A percentile compares a stretch with the other conserved stretches of the same genome.
Evolutionary conservation across 371 early-diverging fungal genomes (phyloP).

Genomic region (Dichotomocladium elegans): DNA sequence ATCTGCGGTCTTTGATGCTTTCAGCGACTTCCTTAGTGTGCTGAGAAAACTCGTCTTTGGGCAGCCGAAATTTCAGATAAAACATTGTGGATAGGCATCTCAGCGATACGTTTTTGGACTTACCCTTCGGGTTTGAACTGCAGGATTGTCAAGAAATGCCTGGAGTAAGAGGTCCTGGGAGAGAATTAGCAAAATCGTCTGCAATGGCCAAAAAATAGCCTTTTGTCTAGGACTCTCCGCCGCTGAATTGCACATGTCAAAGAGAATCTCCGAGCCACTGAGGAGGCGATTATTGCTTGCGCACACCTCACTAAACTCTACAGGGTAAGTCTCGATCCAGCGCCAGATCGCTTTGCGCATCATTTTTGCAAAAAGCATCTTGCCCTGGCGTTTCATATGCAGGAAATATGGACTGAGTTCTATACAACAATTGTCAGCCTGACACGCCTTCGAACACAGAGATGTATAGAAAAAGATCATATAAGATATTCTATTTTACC

Average conservation of each 20-base stretch:
- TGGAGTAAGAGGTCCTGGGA: constrained; percentile 64
- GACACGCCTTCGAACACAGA: too few relatives aligned
- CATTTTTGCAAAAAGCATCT: constrained; percentile 62
- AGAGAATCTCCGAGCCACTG: constrained; percentile 71
- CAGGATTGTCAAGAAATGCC: constrained; percentile 3
- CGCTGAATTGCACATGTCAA: constrained; percentile 65
- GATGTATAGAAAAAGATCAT: neutral
- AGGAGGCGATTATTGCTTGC: constrained; percentile 57
- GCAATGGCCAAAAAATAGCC: constrained; percentile 74
- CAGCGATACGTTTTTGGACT: neutral
- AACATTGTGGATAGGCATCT: neutral
- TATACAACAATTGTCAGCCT: constrained; percentile 40
- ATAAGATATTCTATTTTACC: constrained; percentile 18
- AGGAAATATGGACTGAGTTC: constrained; percentile 64
- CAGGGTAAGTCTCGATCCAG: constrained; percentile 78
- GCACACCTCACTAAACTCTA: constrained; percentile 66
- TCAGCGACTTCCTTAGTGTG: constrained; percentile 58
- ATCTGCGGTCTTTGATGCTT: constrained; percentile 57
- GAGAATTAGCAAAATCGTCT: constrained; percentile 68
- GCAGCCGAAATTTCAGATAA: constrained; percentile 2
- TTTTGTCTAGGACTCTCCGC: constrained; percentile 64
- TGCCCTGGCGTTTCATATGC: constrained; percentile 62
- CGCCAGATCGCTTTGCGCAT: constrained; percentile 81
- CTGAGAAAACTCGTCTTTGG: constrained; percentile 60
- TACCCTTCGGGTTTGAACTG: constrained; percentile 30